Percentiles rank a stretch among this genome's conserved stretches.
These are phyloP conservation scores for Brachypodium distachyon DNA, from an alignment of 202 grass and related monocot genomes.

Conservation along the genomic window DNA sequence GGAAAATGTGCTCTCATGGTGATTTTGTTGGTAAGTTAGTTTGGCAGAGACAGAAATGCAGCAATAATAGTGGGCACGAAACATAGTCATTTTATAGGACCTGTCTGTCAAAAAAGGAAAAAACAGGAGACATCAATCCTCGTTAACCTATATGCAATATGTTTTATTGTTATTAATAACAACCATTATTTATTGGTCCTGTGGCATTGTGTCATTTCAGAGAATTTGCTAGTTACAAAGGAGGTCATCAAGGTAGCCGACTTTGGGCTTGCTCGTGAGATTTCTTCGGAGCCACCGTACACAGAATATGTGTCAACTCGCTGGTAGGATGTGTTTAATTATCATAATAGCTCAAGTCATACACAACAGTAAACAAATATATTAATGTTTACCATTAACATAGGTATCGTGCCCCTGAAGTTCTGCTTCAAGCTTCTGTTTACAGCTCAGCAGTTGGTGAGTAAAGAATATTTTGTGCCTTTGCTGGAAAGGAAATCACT, in stretches of 20 bases:
- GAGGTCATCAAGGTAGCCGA: slow-evolving; percentile 80
- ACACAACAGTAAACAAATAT: neutral
- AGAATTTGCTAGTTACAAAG: slow-evolving; percentile 86
- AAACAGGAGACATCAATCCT: neutral
- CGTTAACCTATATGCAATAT: neutral
- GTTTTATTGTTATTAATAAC: neutral
- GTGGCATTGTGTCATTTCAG: slow-evolving; percentile 44
- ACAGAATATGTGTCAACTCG: slow-evolving; percentile 99
- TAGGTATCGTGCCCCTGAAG: slow-evolving; percentile 96
- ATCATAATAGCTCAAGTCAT: neutral
- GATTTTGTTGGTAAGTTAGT: neutral
- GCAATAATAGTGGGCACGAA: neutral
- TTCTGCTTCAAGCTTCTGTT: slow-evolving; percentile 86
- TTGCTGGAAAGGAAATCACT: slow-evolving; percentile 9
- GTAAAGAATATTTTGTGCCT: slow-evolving; percentile 25
- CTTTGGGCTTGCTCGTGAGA: slow-evolving; percentile 97
- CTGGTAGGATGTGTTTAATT: slow-evolving; percentile 45
- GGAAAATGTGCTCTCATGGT: neutral
- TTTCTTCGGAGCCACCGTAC: slow-evolving; percentile 82
- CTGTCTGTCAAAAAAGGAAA: neutral
- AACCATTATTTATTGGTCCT: neutral
- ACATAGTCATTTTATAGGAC: neutral
- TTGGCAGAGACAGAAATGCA: neutral
- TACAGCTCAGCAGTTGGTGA: slow-evolving; percentile 94
- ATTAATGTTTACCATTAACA: slow-evolving; percentile 4